Evolutionary conservation across 768 basidiomycete genomes (phyloP).

Genomic region (Mycena galopus): DNA sequence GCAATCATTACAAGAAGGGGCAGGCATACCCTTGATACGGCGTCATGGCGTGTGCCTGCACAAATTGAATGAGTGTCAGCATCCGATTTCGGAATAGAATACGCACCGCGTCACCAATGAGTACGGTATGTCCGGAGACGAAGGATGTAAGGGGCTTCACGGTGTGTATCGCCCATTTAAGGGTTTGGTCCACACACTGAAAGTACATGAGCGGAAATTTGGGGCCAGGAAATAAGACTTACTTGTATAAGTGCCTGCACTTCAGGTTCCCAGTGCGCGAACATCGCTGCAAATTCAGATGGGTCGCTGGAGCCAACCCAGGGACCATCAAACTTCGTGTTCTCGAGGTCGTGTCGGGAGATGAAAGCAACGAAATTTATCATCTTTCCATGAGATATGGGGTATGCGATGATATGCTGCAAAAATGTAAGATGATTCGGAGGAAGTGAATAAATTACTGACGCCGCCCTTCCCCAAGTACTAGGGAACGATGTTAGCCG

Average conservation of each 20-base stretch:
- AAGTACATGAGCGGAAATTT: conserved; percentile 21
- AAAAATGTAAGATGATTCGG: not conserved
- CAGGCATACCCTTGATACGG: conserved; percentile 60
- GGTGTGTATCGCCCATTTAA: conserved; percentile 75
- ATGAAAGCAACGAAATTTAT: conserved; percentile 76
- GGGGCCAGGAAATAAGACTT: conserved; percentile 32
- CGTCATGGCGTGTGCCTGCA: conserved; percentile 65
- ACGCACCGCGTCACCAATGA: conserved; percentile 66
- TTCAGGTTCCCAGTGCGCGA: conserved; percentile 70
- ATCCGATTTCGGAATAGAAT: not conserved
- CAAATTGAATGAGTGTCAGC: conserved; percentile 46
- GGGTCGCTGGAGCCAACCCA: conserved; percentile 65
- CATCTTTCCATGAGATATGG: conserved; percentile 67
- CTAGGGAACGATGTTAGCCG: conserved; percentile 46
- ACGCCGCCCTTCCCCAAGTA: conserved; percentile 69
- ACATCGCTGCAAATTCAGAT: conserved; percentile 59
- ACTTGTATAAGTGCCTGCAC: conserved; percentile 70
- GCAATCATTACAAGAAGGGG: no score
- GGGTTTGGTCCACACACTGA: conserved; percentile 66
- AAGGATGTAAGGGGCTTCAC: conserved; percentile 65
- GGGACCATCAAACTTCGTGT: conserved; percentile 60
- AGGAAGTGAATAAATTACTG: conserved; percentile 37
- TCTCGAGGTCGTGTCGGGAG: conserved; percentile 63
- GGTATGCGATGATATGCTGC: conserved; percentile 74
- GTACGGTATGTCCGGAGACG: conserved; percentile 61